These are phyloP conservation scores for Leccinum disarticulatum DNA, from an alignment of 768 basidiomycete species.

Conservation along the genomic window DNA sequence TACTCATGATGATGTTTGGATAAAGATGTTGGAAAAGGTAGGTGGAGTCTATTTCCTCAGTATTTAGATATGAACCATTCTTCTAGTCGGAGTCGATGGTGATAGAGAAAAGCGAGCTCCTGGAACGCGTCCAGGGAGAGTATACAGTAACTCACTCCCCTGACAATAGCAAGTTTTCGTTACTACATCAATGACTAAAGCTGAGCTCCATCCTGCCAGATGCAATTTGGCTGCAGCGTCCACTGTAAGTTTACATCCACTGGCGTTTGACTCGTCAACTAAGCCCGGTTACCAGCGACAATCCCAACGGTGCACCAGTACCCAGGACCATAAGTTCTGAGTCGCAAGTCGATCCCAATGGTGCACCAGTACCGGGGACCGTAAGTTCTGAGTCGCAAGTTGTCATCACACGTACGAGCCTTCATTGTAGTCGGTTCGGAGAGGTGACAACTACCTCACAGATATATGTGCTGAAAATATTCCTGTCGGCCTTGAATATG, in stretches of 20 bases:
- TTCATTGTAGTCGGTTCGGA: not conserved
- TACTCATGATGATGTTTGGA: slow-evolving; percentile 14
- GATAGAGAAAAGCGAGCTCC: not conserved
- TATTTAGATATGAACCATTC: not conserved
- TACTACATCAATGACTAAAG: not conserved
- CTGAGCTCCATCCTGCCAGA: not conserved
- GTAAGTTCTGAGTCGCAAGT: too few species aligned
- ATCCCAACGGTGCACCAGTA: not conserved
- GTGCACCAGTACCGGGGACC: too few species aligned
- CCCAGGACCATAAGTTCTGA: too few species aligned
- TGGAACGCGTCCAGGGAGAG: not conserved
- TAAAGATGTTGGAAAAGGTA: not conserved
- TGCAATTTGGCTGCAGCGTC: not conserved
- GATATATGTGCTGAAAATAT: slow-evolving; percentile 14
- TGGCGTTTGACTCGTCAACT: not conserved
- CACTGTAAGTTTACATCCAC: not conserved
- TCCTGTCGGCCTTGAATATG: not conserved
- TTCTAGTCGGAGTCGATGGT: not conserved
- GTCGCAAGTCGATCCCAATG: not conserved
- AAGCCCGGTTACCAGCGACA: not conserved
- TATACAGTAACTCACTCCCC: not conserved
- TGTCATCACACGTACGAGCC: slow-evolving; percentile 9
- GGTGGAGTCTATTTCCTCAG: not conserved
- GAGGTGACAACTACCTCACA: not conserved
- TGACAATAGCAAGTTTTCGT: not conserved